Evolutionary conservation across 2,329 filamentous ascomycete species (phyloP), one percentile per base, ranked within the genome.

Genomic region (Fusarium temperatum): DNA sequence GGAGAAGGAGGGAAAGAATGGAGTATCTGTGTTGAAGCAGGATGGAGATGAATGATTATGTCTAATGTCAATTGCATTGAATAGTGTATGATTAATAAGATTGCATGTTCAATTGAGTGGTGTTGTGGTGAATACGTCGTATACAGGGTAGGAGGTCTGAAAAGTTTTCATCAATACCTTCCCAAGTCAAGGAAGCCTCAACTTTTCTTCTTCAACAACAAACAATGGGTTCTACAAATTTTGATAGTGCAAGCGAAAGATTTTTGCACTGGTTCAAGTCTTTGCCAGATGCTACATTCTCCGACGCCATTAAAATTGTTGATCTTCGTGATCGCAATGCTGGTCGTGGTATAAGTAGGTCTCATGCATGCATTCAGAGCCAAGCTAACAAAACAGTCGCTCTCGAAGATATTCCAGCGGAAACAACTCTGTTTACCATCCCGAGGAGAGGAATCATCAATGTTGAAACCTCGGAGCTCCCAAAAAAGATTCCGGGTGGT

Each of bases 341-440:
- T 6, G 89, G 89, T 4, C 84, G 89, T 58, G 89, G 89, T 55
- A 89, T 90, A 69, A 80, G 89, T 89, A 78, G 75, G 83, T 38
- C 15, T 36, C 6, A 9, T 9, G 17, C 7, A 6, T 54, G 18
- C 18, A 3, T 0, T 5, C 18, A 22, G 4, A 4, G 24, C 11
- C 24, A 59, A 38, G 14, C 64, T 79, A 36, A 79, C 64, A 38
- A 24, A 94, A 14, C 92, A 96, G 93, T 97, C 77, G 93, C 94
- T 32, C 87, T 84, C 28, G 81, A 87, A 66, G 89, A 94, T 71
- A 94, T 98, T 61, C 83, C 86, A 24, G 88, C 93, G 75, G 93
- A 95, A 69, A 93, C 94, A 64, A 89, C 92, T 54, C 88, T 97
- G 48, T 97, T 97, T 85, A 91, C 90, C 53, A 93, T 97, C 70